A percentile compares a stretch with the other conserved stretches of the same genome.
Evolutionary conservation across 805 yeast species (phyloP).

Genomic region (Debaryomyces tyrocola): DNA sequence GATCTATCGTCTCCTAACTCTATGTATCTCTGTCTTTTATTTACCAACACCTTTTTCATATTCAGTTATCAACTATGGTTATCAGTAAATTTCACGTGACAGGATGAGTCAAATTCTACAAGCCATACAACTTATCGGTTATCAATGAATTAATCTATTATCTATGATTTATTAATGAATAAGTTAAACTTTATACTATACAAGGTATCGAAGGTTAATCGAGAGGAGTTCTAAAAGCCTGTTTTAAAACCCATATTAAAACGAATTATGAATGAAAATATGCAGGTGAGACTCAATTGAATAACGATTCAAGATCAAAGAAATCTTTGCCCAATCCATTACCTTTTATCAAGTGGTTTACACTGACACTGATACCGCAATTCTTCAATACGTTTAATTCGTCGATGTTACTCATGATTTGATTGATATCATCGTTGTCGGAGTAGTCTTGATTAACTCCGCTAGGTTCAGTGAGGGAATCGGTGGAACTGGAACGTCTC

Average conservation of each 20-base stretch:
- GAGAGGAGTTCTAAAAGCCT: not conserved
- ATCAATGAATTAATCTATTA: no score
- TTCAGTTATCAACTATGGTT: not conserved
- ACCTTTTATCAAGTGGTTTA: conserved; percentile 4
- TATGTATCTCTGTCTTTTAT: no score
- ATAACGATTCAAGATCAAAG: conserved; percentile 3
- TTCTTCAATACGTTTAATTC: conserved; percentile 7
- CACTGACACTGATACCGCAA: conserved; percentile 9
- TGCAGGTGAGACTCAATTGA: not conserved
- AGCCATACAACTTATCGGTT: no score
- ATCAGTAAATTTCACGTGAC: not conserved
- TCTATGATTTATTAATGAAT: no score
- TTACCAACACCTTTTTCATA: no score
- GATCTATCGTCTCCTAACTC: no score
- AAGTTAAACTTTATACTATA: not conserved
- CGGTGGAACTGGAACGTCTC: not conserved
- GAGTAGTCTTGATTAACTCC: conserved; percentile 3
- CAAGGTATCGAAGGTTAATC: not conserved
- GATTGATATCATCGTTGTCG: conserved; percentile 10
- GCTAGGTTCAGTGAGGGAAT: no score
- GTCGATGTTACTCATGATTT: conserved; percentile 2
- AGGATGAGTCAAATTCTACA: not conserved
- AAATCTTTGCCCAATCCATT: conserved; percentile 6
- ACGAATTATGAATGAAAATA: not conserved
- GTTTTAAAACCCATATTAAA: not conserved